phyloP scores from a whole-genome alignment of 2,329 filamentous ascomycete species.

The Fusarium equiseti region DNA sequence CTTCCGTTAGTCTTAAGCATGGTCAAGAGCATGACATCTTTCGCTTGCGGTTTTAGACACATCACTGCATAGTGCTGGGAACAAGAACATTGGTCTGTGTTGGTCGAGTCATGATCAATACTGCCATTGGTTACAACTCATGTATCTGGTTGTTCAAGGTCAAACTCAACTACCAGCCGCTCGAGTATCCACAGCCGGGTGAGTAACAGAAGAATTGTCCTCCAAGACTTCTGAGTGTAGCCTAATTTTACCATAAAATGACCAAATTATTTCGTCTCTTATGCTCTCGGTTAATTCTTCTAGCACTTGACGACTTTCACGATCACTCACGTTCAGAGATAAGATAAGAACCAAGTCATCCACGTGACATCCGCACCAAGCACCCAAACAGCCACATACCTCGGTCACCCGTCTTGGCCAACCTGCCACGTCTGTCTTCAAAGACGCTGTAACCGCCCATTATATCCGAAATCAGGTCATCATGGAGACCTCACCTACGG shows the following conservation, averaged over 20 bases:
- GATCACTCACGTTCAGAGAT: neutral
- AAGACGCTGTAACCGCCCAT: neutral
- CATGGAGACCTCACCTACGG: neutral
- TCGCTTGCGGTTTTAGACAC: accelerated
- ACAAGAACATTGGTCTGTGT: neutral
- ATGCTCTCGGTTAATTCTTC: neutral
- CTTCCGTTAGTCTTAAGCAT: neutral
- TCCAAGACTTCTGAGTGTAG: too few relatives aligned
- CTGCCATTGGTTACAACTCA: neutral
- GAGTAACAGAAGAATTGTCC: neutral
- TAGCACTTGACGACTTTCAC: neutral
- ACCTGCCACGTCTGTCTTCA: neutral
- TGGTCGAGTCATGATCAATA: neutral
- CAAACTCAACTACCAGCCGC: neutral
- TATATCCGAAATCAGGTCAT: slow-evolving; percentile 1
- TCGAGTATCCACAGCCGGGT: neutral
- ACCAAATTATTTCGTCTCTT: neutral
- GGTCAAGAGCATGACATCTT: neutral
- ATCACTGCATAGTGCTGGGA: neutral
- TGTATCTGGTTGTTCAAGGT: neutral
- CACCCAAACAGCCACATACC: neutral
- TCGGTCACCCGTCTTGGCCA: neutral
- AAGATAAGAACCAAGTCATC: accelerated
- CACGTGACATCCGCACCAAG: neutral
- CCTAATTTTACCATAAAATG: neutral